Evolutionary conservation across 148 eudicot genomes (phyloP).

Genomic region (Bassia scoparia): DNA sequence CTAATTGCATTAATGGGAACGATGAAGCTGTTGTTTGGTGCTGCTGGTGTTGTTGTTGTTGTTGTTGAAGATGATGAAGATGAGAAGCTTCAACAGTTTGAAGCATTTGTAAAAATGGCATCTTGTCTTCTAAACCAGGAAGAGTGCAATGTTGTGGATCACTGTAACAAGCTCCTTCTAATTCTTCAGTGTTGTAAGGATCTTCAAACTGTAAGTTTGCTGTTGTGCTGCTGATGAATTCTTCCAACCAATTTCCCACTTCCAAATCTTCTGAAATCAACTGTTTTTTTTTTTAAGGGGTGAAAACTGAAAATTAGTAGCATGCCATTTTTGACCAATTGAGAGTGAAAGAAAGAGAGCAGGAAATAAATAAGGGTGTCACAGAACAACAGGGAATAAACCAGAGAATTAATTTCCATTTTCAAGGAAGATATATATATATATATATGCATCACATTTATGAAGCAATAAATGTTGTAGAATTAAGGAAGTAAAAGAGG

Average conservation of each 20-base stretch:
- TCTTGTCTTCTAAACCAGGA: conserved; percentile 37
- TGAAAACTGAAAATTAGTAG: neutral
- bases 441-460: neutral
- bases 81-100: conserved; percentile 28
- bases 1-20: conserved; percentile 21
- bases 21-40: too few relatives aligned
- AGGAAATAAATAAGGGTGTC: conserved; percentile 13
- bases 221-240: conserved; percentile 22
- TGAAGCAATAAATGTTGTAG: conserved; percentile 40
- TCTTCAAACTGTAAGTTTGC: conserved; percentile 26
- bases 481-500: conserved; percentile 7
- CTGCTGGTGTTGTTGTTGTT: conserved; percentile 6
- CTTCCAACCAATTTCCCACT: conserved; percentile 34
- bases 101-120: conserved; percentile 48
- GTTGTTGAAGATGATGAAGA: neutral
- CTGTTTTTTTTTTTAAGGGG: too few relatives aligned
- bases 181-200: conserved; percentile 1
- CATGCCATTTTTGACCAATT: neutral
- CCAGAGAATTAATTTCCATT: conserved; percentile 18
- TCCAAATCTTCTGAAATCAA: conserved; percentile 32
- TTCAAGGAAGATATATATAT: conserved; percentile 24
- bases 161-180: neutral
- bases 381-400: conserved; percentile 17
- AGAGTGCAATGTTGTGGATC: neutral
- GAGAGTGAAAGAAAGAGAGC: neutral